Conservation (phyloP, 768 basidiomycete genomes). For the Leccinum variicolor region DNA sequence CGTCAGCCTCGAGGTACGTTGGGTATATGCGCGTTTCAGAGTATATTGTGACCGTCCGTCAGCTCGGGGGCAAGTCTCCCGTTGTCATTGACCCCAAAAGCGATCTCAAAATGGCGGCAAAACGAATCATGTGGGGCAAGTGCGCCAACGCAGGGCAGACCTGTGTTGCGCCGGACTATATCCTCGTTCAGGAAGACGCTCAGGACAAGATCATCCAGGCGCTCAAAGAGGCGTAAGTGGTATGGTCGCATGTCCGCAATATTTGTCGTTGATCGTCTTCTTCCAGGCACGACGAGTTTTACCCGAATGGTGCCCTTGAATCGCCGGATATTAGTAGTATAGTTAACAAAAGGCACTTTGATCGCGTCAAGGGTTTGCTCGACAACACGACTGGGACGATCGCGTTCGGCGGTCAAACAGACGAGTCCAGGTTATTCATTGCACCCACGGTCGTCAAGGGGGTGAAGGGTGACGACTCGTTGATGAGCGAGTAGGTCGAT, state of each 20-base stretch:
- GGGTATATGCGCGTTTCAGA: not conserved
- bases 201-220: conserved; percentile 40
- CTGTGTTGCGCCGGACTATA: conserved; percentile 62
- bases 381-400: conserved; percentile 67
- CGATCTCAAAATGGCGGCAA: conserved; percentile 62
- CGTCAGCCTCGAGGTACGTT: conserved; percentile 50
- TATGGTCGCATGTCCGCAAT: not conserved
- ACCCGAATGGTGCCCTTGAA: conserved; percentile 42
- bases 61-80: conserved; percentile 75
- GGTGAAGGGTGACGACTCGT: conserved; percentile 58
- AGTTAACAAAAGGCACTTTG: conserved; percentile 49
- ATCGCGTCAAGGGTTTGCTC: conserved; percentile 57
- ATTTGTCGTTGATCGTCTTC: not conserved
- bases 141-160: conserved; percentile 72
- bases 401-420: conserved; percentile 59
- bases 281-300: conserved; percentile 28
- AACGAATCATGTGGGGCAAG: conserved; percentile 78
- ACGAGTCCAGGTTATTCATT: conserved; percentile 58
- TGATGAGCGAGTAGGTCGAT: conserved; percentile 71
- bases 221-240: conserved; percentile 40
- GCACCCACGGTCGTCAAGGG: conserved; percentile 71
- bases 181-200: conserved; percentile 42
- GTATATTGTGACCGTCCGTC: not conserved
- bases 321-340: conserved; percentile 50
- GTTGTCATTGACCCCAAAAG: conserved; percentile 71